A percentile compares a stretch with the other conserved stretches of the same genome.
These are phyloP conservation scores for Schizothecium vesticola DNA, from an alignment of 495 filamentous ascomycete species.

Conservation along the genomic window DNA sequence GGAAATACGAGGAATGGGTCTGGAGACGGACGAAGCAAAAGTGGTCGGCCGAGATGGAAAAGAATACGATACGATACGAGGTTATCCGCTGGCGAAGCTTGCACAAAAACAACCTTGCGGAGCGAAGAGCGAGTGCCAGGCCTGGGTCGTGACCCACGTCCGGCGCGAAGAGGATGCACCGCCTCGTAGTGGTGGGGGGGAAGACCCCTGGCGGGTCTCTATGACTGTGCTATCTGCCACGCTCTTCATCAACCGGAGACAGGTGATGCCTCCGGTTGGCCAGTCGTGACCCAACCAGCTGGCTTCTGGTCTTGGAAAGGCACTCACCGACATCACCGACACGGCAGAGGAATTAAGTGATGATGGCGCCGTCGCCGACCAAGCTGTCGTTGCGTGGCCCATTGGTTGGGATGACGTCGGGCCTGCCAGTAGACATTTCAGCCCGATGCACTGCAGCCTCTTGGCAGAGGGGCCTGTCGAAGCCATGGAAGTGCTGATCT, in stretches of 20 bases:
- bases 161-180: background rate
- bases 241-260: background rate
- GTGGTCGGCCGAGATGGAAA: background rate
- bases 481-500: background rate
- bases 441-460: background rate
- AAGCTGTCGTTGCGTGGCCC: background rate
- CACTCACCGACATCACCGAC: background rate
- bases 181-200: background rate
- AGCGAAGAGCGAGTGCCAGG: background rate
- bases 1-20: background rate
- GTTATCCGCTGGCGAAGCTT: background rate
- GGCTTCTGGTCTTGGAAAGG: background rate
- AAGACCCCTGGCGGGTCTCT: background rate
- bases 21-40: background rate
- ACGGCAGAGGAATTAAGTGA: background rate
- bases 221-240: background rate
- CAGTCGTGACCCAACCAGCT: background rate
- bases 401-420: background rate
- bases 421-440: background rate
- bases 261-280: background rate
- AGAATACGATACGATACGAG: background rate
- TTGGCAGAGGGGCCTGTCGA: background rate
- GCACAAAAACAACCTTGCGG: background rate
- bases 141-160: background rate
- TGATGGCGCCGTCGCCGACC: background rate